A percentile compares a stretch with the other conserved stretches of the same genome.
These are phyloP conservation scores for Hansenula lynferdii DNA, from an alignment of 1,139 yeast species.

Conservation along the genomic window DNA sequence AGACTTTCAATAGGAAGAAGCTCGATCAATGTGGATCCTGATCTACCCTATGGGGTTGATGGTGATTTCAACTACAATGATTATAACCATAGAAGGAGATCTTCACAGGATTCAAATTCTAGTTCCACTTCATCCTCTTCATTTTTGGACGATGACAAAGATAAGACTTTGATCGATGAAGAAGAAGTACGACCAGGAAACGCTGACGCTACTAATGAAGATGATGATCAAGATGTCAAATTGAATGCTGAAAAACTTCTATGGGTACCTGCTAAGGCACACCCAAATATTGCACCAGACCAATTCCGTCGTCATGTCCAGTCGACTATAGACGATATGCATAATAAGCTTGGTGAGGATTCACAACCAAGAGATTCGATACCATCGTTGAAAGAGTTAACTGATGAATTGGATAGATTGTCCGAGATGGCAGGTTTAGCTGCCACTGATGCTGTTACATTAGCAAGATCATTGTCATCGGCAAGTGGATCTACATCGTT, in stretches of 20 bases:
- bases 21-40: conserved; percentile 38
- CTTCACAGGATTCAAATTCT: conserved; percentile 4
- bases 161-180: conserved; percentile 14
- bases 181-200: neutral
- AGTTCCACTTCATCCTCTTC: conserved; percentile 6
- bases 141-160: conserved; percentile 10
- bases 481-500: conserved; percentile 46
- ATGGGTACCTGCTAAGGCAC: conserved; percentile 96
- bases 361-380: conserved; percentile 13
- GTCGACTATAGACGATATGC: conserved; percentile 70
- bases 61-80: conserved; percentile 15
- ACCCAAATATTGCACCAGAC: conserved; percentile 92
- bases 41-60: conserved; percentile 30
- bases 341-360: conserved; percentile 32
- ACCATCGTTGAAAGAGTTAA: conserved; percentile 64
- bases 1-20: conserved; percentile 41
- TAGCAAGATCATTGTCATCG: conserved; percentile 66
- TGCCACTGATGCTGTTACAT: conserved; percentile 67
- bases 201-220: conserved; percentile 1
- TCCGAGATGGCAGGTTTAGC: conserved; percentile 71
- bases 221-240: conserved; percentile 8
- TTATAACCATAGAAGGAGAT: conserved; percentile 5
- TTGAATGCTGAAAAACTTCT: conserved; percentile 40
- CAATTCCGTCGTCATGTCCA: conserved; percentile 82
- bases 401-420: conserved; percentile 59